These are phyloP conservation scores for Helianthus tuberosus DNA, from an alignment of 129 eudicot genomes.

Conservation along the genomic window DNA sequence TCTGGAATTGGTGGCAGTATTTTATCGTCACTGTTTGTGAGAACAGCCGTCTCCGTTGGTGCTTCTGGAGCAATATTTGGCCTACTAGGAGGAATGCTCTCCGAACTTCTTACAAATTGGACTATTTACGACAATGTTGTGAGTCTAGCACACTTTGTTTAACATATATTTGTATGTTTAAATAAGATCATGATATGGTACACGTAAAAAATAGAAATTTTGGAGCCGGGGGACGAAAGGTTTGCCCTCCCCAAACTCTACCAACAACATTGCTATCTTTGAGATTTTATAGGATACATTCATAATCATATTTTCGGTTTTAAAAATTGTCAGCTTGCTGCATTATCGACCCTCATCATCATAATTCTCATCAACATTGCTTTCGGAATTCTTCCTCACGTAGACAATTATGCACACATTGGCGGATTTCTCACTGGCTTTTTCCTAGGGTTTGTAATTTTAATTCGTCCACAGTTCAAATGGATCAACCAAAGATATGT, in stretches of 20 bases:
- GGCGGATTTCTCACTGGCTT: constrained; percentile 89
- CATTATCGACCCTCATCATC: constrained; percentile 54
- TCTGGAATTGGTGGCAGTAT: constrained; percentile 85
- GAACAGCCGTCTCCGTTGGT: constrained; percentile 69
- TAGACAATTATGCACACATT: constrained; percentile 83
- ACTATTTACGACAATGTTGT: constrained; percentile 78
- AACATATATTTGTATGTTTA: not conserved
- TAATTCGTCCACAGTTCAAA: constrained; percentile 73
- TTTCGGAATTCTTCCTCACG: constrained; percentile 83
- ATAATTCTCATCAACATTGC: constrained; percentile 63
- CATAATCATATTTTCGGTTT: not conserved
- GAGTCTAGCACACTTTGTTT: not conserved
- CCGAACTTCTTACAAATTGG: constrained; percentile 83
- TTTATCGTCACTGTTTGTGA: constrained; percentile 55
- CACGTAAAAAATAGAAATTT: no score
- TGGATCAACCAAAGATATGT: constrained; percentile 40
- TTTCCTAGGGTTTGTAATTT: constrained; percentile 66
- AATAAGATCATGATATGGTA: not conserved
- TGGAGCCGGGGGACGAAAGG: no score
- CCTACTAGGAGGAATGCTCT: constrained; percentile 82
- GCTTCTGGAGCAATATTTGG: constrained; percentile 94
- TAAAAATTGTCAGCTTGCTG: constrained; percentile 32
- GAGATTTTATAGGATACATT: not conserved
- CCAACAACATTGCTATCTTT: no score
- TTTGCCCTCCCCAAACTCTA: no score